Evolutionary conservation across 371 early-diverging fungal species (phyloP), one percentile per base, ranked within the genome.

Genomic region (Mucor plumbeus): DNA sequence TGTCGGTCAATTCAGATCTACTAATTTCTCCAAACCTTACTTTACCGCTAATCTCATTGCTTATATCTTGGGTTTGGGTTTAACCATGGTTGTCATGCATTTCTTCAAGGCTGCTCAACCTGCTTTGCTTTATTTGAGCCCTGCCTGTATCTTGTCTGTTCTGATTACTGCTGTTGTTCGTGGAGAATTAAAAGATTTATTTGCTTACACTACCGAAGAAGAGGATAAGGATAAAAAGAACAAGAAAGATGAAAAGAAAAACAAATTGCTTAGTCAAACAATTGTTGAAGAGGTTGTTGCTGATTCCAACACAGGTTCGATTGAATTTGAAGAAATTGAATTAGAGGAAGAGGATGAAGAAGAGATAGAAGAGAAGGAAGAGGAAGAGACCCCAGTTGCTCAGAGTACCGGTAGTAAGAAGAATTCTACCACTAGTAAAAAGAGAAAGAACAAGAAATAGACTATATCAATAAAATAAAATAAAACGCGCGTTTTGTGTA

Each of bases 81-180:
- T 94, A 5, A 98, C 99, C 13, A 92, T 98, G 64, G 78, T 79
- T 21, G 96, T 98, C 40, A 96, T 98, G 96, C 96, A 98, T 72
- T 85, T 90, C n/a, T 97, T 96, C 86, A 87, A 96, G 76, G 94
- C 97, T 7, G 99, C 98, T 9, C 99, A 97, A 88, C 99, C 99
- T 5, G 99, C 99, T 5, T 82, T 99, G 4, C 85, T 99, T 40
- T 99, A 99, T 67, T 89, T 98, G 21, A 95, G 96, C 1, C 99
- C 99, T 5, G 98, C 98, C 5, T 97, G 99, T 72, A 95, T 93
- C 66, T 67, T 97, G 39, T 93, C 98, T 17, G 88, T 88, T 5
- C 69, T 97, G 60, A 59, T 91, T n/a, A 90, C 90, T 13, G 97
- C 95, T 13, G 65, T 82, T n/a, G 71, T 76, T 26, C 92, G 95